Base-by-base conservation (phyloP, 2,329 filamentous ascomycete genomes). In the Cyanodermella asteris region DNA sequence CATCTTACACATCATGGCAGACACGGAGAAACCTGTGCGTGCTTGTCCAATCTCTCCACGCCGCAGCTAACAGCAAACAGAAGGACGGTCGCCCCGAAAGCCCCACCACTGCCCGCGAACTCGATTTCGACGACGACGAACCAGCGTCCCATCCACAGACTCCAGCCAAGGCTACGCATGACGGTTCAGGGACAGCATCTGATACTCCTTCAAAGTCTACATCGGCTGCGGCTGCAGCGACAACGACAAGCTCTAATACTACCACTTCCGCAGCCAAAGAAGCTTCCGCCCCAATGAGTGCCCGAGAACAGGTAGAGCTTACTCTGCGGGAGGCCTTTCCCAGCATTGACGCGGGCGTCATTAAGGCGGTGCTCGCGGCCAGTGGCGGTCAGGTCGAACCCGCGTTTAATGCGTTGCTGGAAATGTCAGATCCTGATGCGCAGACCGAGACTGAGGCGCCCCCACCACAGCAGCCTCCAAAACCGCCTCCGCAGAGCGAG, bases 281-380 rank as follows among this genome's bases (percentile, higher is more conserved):
- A 26, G 56, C 57, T 33, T 45, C 44, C 12, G 50, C 72, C 13
- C 81, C 81, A 8, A 42, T 78, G 40, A 77, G 67, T 34, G 73
- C 87, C 34, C 64, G 72, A 31, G 72, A 91, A 48, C 75, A 91
- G 54, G 81, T 80, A 23, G 74, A 84, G 49, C 65, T 67, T 39
- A 93, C 81, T 4, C 59, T 97, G 28, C 84, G 78, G 46, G 87
- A 97, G 48, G 87, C 87, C 0, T 97, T 97, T 40, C 87, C 87
- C 1, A 63, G 56, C 28, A 76, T 93, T 31, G 87, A 97, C 27
- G 45, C 53, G 6, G 48, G 67, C 22, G 74, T 97, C 23, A 65
- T 97, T 47, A 91, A 72, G 49, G 87, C 87, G 16, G 75, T 97
- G 1, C 53, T 97, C 34, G 61, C 65, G 13, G 87, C 87, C 9